A percentile compares a stretch with the other conserved stretches of the same genome.
Conservation (phyloP, 129 eudicot genomes). For the Ambrosia artemisiifolia region DNA sequence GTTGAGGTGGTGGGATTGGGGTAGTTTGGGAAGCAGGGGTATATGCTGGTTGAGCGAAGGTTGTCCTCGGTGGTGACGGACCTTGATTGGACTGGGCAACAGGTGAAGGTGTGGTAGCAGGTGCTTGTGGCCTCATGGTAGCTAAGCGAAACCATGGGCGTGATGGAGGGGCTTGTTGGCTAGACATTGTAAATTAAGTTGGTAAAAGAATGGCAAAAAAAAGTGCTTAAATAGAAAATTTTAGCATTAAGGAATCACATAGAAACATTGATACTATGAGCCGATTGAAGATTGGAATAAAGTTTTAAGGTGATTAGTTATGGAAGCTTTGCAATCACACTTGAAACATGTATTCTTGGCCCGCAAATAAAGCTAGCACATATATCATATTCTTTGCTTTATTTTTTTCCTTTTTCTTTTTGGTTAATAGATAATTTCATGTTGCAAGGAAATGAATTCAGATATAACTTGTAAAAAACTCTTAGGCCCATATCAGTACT, state of each 20-base stretch:
- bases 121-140: slow-evolving; percentile 35
- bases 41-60: slow-evolving; percentile 39
- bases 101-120: slow-evolving; percentile 4
- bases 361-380: slow-evolving; percentile 31
- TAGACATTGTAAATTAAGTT: slow-evolving; percentile 39
- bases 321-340: slow-evolving; percentile 30
- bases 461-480: background rate
- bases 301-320: slow-evolving; percentile 19
- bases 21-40: slow-evolving; percentile 25
- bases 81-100: slow-evolving; percentile 28
- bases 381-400: slow-evolving; percentile 6
- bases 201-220: background rate
- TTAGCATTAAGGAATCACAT: slow-evolving; percentile 29
- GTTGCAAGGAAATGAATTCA: background rate
- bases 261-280: slow-evolving; percentile 15
- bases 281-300: slow-evolving; percentile 41
- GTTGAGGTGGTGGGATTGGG: slow-evolving; percentile 21
- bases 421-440: background rate
- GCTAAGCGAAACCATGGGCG: slow-evolving; percentile 53
- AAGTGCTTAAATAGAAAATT: slow-evolving; percentile 21
- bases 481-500: background rate
- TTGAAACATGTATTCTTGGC: slow-evolving; percentile 6
- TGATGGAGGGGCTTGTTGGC: slow-evolving; percentile 40
- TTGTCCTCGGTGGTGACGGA: slow-evolving; percentile 31
- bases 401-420: background rate